These are phyloP conservation scores for Backusella sp. DNA, from an alignment of 192 early-diverging fungal species.

Conservation along the genomic window DNA sequence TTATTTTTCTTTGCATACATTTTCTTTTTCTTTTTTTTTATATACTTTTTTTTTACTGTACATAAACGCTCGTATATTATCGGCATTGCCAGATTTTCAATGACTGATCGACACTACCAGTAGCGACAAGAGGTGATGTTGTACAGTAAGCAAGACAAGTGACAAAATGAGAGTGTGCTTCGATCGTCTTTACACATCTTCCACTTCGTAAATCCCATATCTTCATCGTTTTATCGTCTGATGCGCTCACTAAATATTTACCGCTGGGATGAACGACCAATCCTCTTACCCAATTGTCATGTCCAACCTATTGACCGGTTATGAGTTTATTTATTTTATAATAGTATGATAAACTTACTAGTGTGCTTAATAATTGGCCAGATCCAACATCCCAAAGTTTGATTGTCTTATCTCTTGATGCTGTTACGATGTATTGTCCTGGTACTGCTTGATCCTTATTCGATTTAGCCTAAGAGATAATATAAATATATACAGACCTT, in stretches of 20 bases:
- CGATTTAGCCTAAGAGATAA: constrained; percentile 32
- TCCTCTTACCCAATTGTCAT: constrained; percentile 93
- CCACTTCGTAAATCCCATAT: constrained; percentile 89
- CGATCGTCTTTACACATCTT: constrained; percentile 76
- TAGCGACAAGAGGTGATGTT: constrained; percentile 73
- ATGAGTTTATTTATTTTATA: neutral
- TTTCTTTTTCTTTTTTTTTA: neutral
- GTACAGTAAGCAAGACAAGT: constrained; percentile 74
- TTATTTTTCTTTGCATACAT: neutral
- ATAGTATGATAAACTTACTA: constrained; percentile 49
- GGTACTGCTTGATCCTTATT: constrained; percentile 48
- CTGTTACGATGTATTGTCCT: constrained; percentile 76
- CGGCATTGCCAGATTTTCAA: constrained; percentile 77
- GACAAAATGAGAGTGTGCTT: constrained; percentile 89
- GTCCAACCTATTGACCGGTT: constrained; percentile 59
- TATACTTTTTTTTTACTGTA: neutral
- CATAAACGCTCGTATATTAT: constrained; percentile 23
- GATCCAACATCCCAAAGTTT: constrained; percentile 78
- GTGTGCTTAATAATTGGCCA: constrained; percentile 69
- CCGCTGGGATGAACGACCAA: constrained; percentile 82
- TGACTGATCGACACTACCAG: constrained; percentile 81
- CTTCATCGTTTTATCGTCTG: constrained; percentile 90
- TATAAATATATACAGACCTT: neutral
- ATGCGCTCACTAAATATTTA: constrained; percentile 76
- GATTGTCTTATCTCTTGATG: constrained; percentile 89